Conservation (phyloP, 2,329 filamentous ascomycete genomes). For the Fusarium haematococcum region DNA sequence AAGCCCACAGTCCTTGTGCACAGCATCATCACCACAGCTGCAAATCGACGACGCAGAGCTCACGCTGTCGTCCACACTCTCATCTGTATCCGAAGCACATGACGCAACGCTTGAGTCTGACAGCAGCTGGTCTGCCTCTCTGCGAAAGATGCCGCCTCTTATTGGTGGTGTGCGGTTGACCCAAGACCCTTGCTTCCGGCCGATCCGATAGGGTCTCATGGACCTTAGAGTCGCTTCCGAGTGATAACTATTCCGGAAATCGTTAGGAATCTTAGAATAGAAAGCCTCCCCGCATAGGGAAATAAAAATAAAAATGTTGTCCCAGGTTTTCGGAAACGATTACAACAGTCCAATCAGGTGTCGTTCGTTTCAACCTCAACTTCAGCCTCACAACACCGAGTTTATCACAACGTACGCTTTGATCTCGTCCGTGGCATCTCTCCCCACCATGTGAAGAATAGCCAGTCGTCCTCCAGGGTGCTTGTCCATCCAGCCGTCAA, state of each 20-base stretch:
- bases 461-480: conserved; percentile 71
- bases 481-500: conserved; percentile 68
- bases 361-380: conserved; percentile 12
- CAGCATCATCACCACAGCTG: conserved; percentile 18
- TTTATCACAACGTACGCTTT: conserved; percentile 45
- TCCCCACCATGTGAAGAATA: conserved; percentile 65
- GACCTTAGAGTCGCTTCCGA: conserved; percentile 62
- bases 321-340: neutral
- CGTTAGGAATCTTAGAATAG: conserved; percentile 30
- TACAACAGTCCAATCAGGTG: conserved; percentile 26
- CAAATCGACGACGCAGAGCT: conserved; percentile 38
- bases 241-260: conserved; percentile 63
- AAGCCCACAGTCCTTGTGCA: conserved; percentile 5
- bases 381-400: neutral
- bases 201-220: conserved; percentile 72
- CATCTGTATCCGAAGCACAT: conserved; percentile 34
- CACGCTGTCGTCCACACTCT: conserved; percentile 27
- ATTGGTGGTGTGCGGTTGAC: conserved; percentile 70
- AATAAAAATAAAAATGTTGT: neutral
- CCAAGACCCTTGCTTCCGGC: conserved; percentile 68
- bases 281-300: conserved; percentile 7
- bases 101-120: conserved; percentile 22
- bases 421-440: conserved; percentile 53
- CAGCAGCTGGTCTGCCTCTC: conserved; percentile 17
- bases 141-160: conserved; percentile 58